Base-by-base conservation (phyloP, 148 eudicot genomes). In the Limonium bicolor region DNA sequence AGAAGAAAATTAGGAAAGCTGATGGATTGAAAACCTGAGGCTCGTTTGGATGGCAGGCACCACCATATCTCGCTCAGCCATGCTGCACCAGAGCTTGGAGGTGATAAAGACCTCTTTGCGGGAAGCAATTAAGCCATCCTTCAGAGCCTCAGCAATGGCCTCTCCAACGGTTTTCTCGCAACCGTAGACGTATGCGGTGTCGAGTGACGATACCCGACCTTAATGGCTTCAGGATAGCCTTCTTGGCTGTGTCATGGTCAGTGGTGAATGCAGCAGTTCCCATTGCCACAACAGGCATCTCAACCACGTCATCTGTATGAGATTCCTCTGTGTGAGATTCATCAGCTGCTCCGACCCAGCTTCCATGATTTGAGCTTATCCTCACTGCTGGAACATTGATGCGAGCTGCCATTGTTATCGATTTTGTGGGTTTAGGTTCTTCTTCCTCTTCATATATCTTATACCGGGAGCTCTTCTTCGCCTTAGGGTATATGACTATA, bases 191-290 rank as follows among this genome's bases (percentile, higher is more conserved):
- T 62, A 57, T 15, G 77, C 77, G 4, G 74, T 75, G 48, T 75
- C 82, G 6, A 75, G 32, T 70, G 76, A 18, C 71, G 47, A n/a
- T 75, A 71, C 10, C 82, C 77, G 3, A 53, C 29, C 61, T 62
- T 54, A 7, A 75, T 65, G 7, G 74, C 82, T 4, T 63, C 59
- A 67, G 66, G 0, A 65, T 70, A 11, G 14, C 30, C 24, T 24
- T 53, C 3, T 52, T 29, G 20, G 24, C 37, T 38, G 61, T 68
- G 6, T 56, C 15, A 0, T 20, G 51, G n/a, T n/a, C n/a, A n/a
- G n/a, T n/a, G 3, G 66, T 59, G 53, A 51, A 40, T 0, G 65
- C 38, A 5, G 68, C 65, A 15, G 63, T 69, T 11, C 74, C 71
- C 0, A 65, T 23, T 1, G 65, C 74, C 20, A 65, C 19, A 3